Conservation (phyloP, 208 protist genomes). For the Leptomonas pyrrhocoris region DNA sequence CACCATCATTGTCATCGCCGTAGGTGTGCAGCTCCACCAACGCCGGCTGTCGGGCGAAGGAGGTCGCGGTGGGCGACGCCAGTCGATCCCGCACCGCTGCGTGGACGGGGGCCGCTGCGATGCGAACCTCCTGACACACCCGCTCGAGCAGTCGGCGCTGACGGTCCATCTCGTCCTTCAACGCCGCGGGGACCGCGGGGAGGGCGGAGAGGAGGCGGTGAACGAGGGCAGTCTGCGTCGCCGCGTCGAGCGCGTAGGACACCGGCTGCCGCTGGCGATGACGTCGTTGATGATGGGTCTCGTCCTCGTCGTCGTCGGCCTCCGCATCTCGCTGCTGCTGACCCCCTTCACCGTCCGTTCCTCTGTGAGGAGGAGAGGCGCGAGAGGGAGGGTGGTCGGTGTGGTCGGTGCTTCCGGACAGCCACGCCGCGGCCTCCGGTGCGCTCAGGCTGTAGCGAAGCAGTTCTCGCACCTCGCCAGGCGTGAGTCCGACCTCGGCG, state of each 20-base stretch:
- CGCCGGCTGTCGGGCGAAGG: conserved; percentile 19
- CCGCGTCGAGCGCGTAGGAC: conserved; percentile 16
- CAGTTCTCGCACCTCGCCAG: conserved; percentile 14
- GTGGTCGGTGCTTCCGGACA: neutral
- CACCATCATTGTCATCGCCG: neutral
- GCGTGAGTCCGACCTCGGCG: conserved; percentile 25
- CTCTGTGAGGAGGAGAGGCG: neutral
- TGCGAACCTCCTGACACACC: conserved; percentile 31
- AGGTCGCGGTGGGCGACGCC: conserved; percentile 1
- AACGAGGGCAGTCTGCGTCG: conserved; percentile 30
- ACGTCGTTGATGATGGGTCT: neutral
- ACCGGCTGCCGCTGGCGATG: neutral
- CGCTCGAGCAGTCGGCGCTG: conserved; percentile 66
- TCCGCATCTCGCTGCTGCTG: neutral
- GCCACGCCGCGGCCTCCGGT: conserved; percentile 9
- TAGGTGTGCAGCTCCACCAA: conserved; percentile 15
- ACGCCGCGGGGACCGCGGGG: conserved; percentile 39
- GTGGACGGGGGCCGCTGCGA: conserved; percentile 11
- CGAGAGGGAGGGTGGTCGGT: neutral
- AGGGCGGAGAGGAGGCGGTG: conserved; percentile 28
- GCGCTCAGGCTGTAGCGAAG: conserved; percentile 31
- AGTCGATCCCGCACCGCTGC: conserved; percentile 1
- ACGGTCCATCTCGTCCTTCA: conserved; percentile 50
- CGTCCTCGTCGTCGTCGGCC: neutral
- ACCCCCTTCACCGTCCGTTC: too few relatives aligned